These are phyloP conservation scores for Manihot esculenta DNA, from an alignment of 441 rosid species.

Conservation along the genomic window DNA sequence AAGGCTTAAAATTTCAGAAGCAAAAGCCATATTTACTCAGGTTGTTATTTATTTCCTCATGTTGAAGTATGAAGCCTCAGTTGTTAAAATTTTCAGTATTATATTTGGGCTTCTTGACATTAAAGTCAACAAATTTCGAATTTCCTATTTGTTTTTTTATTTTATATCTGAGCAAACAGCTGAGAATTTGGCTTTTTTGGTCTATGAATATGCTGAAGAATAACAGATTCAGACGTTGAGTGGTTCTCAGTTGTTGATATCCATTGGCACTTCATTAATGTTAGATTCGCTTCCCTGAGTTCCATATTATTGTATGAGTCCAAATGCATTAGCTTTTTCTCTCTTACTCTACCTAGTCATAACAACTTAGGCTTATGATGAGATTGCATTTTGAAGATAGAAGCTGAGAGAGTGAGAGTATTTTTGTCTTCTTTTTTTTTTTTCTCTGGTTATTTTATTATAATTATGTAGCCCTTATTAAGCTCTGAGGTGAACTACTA, in stretches of 20 bases:
- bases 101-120: too few relatives aligned
- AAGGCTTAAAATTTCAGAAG: slow-evolving; percentile 76
- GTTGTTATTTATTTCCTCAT: slow-evolving; percentile 29
- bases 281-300: not conserved
- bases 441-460: not conserved
- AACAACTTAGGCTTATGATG: not conserved
- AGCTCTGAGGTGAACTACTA: not conserved
- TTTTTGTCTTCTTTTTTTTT: slow-evolving; percentile 2
- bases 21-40: slow-evolving; percentile 93
- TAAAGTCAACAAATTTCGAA: too few relatives aligned
- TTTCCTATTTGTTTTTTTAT: too few relatives aligned
- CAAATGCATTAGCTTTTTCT: not conserved
- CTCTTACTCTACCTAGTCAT: not conserved
- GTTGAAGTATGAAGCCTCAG: not conserved
- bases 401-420: not conserved
- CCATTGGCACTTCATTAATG: too few relatives aligned
- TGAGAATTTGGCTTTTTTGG: not conserved
- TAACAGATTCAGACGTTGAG: not conserved
- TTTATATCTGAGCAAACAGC: not conserved
- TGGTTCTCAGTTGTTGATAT: not conserved
- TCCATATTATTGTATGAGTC: not conserved
- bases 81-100: not conserved
- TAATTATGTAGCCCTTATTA: not conserved
- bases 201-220: not conserved
- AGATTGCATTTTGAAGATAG: slow-evolving; percentile 7